Percentiles rank a stretch among this genome's conserved stretches.
phyloP scores from a whole-genome alignment of 768 basidiomycete genomes.

The Pulveroboletus sp. region DNA sequence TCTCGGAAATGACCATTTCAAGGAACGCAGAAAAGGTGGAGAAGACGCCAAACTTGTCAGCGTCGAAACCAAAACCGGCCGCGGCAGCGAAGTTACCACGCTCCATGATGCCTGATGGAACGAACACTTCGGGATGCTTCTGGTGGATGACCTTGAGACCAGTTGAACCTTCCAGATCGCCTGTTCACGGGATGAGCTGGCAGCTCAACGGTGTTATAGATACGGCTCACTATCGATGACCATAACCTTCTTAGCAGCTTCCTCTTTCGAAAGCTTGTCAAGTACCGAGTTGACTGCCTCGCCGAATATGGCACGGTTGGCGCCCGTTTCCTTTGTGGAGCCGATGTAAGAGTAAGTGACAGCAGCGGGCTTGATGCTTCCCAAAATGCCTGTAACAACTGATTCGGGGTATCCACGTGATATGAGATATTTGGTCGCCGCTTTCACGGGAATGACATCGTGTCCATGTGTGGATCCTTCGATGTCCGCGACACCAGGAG shows the following conservation, averaged over 20 bases:
- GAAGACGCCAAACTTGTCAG: conserved; percentile 82
- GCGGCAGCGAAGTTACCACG: conserved; percentile 81
- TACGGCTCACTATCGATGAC: conserved; percentile 70
- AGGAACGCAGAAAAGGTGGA: conserved; percentile 90
- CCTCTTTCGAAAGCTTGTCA: conserved; percentile 70
- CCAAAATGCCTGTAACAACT: conserved; percentile 50
- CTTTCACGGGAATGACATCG: conserved; percentile 80
- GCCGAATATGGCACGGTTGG: conserved; percentile 81
- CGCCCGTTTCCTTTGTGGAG: conserved; percentile 68
- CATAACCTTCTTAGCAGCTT: conserved; percentile 75
- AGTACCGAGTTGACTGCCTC: conserved; percentile 79
- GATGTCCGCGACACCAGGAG: conserved; percentile 66
- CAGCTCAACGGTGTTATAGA: neutral
- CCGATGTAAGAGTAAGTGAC: conserved; percentile 64
- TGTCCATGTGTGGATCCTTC: conserved; percentile 79
- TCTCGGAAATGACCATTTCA: conserved; percentile 86
- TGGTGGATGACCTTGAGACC: conserved; percentile 85
- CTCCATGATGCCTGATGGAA: conserved; percentile 86
- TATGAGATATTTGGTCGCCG: conserved; percentile 71
- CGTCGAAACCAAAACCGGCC: conserved; percentile 81
- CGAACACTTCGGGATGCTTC: conserved; percentile 85
- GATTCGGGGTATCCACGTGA: conserved; percentile 52
- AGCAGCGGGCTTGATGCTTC: conserved; percentile 56
- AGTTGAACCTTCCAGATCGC: conserved; percentile 85
- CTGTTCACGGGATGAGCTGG: conserved; percentile 31